Conservation (phyloP, 345 rosid genomes). For the Rhodamnia rubescens region DNA sequence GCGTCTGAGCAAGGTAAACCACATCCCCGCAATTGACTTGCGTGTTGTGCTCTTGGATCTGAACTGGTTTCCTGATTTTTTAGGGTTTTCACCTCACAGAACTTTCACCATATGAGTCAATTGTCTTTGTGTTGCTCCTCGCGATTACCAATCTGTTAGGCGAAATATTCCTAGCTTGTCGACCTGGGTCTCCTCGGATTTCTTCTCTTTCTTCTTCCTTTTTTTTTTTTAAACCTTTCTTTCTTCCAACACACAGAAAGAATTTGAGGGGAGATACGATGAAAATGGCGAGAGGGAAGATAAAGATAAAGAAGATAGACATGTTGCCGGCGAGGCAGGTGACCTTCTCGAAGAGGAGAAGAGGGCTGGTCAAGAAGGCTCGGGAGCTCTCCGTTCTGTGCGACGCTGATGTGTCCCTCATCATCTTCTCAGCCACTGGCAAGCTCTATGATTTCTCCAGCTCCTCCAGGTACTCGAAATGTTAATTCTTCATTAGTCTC, state of each 20-base stretch:
- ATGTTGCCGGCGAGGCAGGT: constrained; percentile 50
- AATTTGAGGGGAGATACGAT: background rate
- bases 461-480: constrained; percentile 31
- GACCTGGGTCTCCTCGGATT: background rate
- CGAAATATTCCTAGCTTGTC: background rate
- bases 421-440: constrained; percentile 46
- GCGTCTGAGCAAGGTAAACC: background rate
- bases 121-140: background rate
- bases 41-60: background rate
- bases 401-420: constrained; percentile 43
- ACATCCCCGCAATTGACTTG: background rate
- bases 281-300: constrained; percentile 27
- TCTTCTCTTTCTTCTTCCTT: background rate
- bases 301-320: constrained; percentile 47
- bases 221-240: no score
- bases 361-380: constrained; percentile 51
- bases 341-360: constrained; percentile 52
- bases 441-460: constrained; percentile 39
- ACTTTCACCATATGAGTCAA: background rate
- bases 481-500: background rate
- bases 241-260: no score
- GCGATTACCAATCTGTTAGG: background rate
- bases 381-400: constrained; percentile 45
- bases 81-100: background rate
- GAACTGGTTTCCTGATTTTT: background rate